These are phyloP conservation scores for Flaveria trinervia DNA, from an alignment of 129 eudicot species.

Conservation along the genomic window DNA sequence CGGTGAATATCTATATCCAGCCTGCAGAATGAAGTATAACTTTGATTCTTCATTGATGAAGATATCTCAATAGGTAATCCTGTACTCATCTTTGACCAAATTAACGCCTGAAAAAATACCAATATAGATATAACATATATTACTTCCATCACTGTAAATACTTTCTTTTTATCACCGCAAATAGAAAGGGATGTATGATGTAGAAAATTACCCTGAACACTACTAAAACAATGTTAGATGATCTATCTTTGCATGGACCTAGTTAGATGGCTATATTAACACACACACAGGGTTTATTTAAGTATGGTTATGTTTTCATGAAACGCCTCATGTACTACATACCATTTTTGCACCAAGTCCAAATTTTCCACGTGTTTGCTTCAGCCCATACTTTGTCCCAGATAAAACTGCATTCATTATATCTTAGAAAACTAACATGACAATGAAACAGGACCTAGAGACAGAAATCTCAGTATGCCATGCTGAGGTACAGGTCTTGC, in stretches of 20 bases:
- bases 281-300: not conserved
- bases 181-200: not conserved
- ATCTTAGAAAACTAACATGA: slow-evolving; percentile 22
- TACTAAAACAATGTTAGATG: not conserved
- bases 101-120: slow-evolving; percentile 68
- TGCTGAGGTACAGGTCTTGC: slow-evolving; percentile 25
- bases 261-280: slow-evolving; percentile 16
- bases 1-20: slow-evolving; percentile 91
- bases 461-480: slow-evolving; percentile 15
- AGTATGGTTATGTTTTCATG: not conserved
- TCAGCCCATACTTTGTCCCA: slow-evolving; percentile 96
- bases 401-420: slow-evolving; percentile 71
- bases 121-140: slow-evolving; percentile 11
- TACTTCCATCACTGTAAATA: slow-evolving; percentile 8
- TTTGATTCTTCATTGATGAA: slow-evolving; percentile 92
- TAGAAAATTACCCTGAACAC: slow-evolving; percentile 16
- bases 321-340: slow-evolving; percentile 26
- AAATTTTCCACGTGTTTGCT: slow-evolving; percentile 96
- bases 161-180: not conserved
- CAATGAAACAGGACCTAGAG: slow-evolving; percentile 8
- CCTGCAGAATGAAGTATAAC: slow-evolving; percentile 77
- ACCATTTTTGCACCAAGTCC: slow-evolving; percentile 99
- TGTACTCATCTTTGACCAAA: slow-evolving; percentile 99
- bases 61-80: slow-evolving; percentile 98
- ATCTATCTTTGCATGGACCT: slow-evolving; percentile 29